Conservation (phyloP, 352 stramenopile species). For the Phytophthora macrochlamydospora region DNA sequence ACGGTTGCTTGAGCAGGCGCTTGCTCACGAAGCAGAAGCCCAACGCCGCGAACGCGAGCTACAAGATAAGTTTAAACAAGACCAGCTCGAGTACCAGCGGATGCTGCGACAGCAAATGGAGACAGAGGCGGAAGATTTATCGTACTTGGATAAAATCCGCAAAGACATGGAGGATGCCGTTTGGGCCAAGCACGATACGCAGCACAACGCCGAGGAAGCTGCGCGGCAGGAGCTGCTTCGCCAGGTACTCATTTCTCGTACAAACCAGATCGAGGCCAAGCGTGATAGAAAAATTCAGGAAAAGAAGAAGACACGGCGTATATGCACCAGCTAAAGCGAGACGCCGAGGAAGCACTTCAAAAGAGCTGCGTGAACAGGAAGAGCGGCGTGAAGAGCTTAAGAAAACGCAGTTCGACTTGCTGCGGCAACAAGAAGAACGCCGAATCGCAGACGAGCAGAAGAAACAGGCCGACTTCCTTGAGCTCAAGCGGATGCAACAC, state of each 20-base stretch:
- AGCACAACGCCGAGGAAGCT: conserved; percentile 73
- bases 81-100: conserved; percentile 76
- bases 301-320: conserved; percentile 56
- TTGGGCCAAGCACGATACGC: conserved; percentile 75
- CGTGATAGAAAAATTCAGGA: conserved; percentile 36
- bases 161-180: conserved; percentile 84
- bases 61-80: conserved; percentile 69
- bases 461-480: conserved; percentile 71
- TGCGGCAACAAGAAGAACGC: conserved; percentile 62
- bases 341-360: conserved; percentile 77
- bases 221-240: conserved; percentile 73
- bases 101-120: conserved; percentile 83
- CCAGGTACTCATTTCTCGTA: conserved; percentile 68
- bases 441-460: conserved; percentile 58
- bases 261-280: conserved; percentile 61
- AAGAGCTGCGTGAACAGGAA: conserved; percentile 83
- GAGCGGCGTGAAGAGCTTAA: conserved; percentile 67
- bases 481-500: conserved; percentile 80
- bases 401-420: conserved; percentile 64
- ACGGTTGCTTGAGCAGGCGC: conserved; percentile 56
- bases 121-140: conserved; percentile 68
- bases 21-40: conserved; percentile 65
- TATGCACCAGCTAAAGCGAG: conserved; percentile 68
- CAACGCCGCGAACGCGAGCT: conserved; percentile 62
- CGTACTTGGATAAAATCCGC: conserved; percentile 69